These are phyloP conservation scores for Aspergillus aculeatus DNA, from an alignment of 2,329 filamentous ascomycete species.

Conservation along the genomic window DNA sequence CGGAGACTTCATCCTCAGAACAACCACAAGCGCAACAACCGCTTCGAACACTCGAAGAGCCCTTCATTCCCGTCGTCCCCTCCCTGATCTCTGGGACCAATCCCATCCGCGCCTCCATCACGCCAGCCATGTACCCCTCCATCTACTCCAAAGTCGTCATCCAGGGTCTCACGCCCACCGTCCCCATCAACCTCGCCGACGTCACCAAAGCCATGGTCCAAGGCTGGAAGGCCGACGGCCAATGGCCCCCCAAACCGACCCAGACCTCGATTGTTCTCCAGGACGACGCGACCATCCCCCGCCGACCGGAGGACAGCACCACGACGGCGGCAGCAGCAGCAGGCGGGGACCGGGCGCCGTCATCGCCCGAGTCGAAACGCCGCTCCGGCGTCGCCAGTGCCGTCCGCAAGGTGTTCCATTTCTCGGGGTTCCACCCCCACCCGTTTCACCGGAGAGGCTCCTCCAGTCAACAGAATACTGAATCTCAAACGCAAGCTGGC, in stretches of 20 bases:
- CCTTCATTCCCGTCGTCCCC: slow-evolving; percentile 69
- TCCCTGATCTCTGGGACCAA: slow-evolving; percentile 73
- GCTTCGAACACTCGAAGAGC: slow-evolving; percentile 35
- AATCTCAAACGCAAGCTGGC: background rate
- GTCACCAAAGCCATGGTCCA: slow-evolving; percentile 78
- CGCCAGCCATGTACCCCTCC: slow-evolving; percentile 68
- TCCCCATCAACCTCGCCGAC: slow-evolving; percentile 83
- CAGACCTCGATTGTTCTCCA: slow-evolving; percentile 35
- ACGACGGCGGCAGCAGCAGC: background rate
- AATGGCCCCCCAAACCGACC: slow-evolving; percentile 74
- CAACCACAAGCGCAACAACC: slow-evolving; percentile 6
- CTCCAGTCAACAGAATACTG: slow-evolving; percentile 23
- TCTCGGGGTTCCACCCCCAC: slow-evolving; percentile 30
- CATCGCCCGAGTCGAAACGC: slow-evolving; percentile 25
- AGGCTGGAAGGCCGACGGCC: slow-evolving; percentile 89
- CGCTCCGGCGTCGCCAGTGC: slow-evolving; percentile 40
- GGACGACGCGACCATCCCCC: slow-evolving; percentile 26
- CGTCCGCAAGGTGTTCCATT: slow-evolving; percentile 42
- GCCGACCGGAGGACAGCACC: background rate
- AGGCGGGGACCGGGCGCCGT: slow-evolving; percentile 12
- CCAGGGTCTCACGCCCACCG: slow-evolving; percentile 74
- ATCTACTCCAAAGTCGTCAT: slow-evolving; percentile 89
- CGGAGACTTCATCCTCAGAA: slow-evolving; percentile 7
- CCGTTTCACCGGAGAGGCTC: slow-evolving; percentile 40
- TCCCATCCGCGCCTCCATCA: slow-evolving; percentile 74